A percentile compares a stretch with the other conserved stretches of the same genome.
Evolutionary conservation across 139 green algal genomes (phyloP).

Genomic region (Chlorella sp.): DNA sequence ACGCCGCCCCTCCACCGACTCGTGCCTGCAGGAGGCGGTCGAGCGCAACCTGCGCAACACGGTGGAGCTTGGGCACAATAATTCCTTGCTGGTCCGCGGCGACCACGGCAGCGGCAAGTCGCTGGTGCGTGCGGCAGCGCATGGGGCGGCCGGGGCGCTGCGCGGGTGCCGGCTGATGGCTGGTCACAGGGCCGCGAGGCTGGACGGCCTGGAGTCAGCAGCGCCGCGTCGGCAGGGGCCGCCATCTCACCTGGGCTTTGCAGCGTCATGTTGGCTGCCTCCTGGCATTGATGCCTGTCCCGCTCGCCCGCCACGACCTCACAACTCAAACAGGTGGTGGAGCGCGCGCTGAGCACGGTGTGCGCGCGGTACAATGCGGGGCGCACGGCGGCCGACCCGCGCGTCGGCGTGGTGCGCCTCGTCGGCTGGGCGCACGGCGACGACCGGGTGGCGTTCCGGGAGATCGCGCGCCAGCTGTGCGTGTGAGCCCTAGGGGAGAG

Average conservation of each 20-base stretch:
- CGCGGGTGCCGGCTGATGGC: neutral
- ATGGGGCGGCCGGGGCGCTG: neutral
- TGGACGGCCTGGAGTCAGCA: slow-evolving; percentile 43
- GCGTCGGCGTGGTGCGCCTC: slow-evolving; percentile 76
- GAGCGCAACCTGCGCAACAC: slow-evolving; percentile 13
- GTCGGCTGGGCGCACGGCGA: slow-evolving; percentile 68
- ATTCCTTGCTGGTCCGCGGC: slow-evolving; percentile 54
- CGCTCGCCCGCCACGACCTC: neutral
- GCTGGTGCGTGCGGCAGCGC: slow-evolving; percentile 31
- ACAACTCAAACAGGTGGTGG: slow-evolving; percentile 46
- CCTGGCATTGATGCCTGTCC: neutral
- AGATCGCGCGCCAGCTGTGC: slow-evolving; percentile 79
- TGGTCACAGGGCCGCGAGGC: slow-evolving; percentile 5
- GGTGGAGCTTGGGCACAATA: slow-evolving; percentile 27
- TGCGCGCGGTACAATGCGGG: slow-evolving; percentile 38
- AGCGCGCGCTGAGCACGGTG: slow-evolving; percentile 47
- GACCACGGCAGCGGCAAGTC: slow-evolving; percentile 54
- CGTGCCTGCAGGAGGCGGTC: slow-evolving; percentile 9
- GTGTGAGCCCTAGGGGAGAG: too few species aligned
- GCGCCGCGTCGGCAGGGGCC: too few species aligned
- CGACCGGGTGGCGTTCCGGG: slow-evolving; percentile 70
- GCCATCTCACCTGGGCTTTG: too few species aligned
- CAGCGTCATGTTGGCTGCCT: neutral
- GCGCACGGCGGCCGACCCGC: too few species aligned
- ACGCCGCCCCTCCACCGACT: too few species aligned